Percentiles rank a stretch among this genome's conserved stretches.
Conservation (phyloP, 768 basidiomycete genomes). For the Sistotremastrum niveocremeum region DNA sequence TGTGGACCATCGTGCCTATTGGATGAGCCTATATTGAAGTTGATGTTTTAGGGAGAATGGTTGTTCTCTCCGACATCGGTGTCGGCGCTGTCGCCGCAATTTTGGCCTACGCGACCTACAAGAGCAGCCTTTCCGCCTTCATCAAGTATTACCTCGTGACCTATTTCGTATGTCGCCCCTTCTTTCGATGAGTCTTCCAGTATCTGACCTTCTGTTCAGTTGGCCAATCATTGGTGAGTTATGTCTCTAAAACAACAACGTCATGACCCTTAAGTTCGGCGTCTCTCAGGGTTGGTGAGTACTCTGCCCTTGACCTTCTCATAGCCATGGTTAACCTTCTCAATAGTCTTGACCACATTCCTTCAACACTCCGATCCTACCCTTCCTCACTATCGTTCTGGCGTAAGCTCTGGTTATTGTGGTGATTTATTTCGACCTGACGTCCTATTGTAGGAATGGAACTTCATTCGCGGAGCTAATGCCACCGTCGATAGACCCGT, state of each 20-base stretch:
- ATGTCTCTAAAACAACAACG: neutral
- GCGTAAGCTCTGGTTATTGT: neutral
- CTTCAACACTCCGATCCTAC: conserved; percentile 19
- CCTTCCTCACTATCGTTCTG: conserved; percentile 18
- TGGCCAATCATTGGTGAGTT: conserved; percentile 19
- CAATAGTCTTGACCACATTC: conserved; percentile 20
- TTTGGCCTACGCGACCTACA: conserved; percentile 5
- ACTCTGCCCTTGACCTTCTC: neutral
- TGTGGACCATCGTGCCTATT: neutral
- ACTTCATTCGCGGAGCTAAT: neutral
- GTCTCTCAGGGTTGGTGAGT: conserved; percentile 15
- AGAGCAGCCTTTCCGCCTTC: conserved; percentile 12
- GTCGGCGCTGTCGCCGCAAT: conserved; percentile 12
- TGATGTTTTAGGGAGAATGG: conserved; percentile 9
- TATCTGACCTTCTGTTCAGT: neutral
- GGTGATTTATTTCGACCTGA: too few species aligned
- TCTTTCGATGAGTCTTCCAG: too few species aligned
- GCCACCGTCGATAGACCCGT: neutral
- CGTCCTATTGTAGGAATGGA: neutral
- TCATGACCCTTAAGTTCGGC: neutral
- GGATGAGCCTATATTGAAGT: neutral
- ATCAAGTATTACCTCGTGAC: conserved; percentile 15
- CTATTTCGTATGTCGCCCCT: conserved; percentile 6
- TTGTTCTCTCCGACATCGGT: conserved; percentile 16
- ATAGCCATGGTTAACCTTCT: neutral